Base-by-base conservation (phyloP, 2,329 filamentous ascomycete genomes). In the Botrytis sinoallii region DNA sequence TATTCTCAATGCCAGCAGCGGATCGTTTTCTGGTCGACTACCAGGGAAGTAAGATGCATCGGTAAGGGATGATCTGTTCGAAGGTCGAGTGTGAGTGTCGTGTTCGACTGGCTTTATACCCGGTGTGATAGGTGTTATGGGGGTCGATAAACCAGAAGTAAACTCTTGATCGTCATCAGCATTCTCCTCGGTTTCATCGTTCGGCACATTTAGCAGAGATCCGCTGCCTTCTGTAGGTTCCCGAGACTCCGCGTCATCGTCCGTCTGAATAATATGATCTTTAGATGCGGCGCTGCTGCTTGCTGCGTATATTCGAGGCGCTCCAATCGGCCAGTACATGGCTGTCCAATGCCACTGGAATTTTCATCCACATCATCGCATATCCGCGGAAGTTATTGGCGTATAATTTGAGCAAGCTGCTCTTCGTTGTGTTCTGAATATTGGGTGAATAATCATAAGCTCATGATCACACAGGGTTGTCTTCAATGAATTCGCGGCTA, bases 261-360 rank as follows among this genome's bases (percentile, higher is more conserved):
- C 87, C 71, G 87, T 88, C 75, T 89, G 83, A 75, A 87, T 84
- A 73, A 86, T 81, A 75, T 84, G 86, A 77, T 86, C 82, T 73
- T 84, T 82, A 72, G 85, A 83, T 77, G 86, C 83, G 82, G 87
- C 86, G 80, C 88, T 88, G 84, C 89, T 93, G 84, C 87, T 92
- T 79, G 92, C 92, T 81, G 93, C 91, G 85, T 93, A 95, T 82
- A 95, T 90, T 82, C 91, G 90, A 81, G 93, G 93, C 82, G 93
- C 93, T 83, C 92, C 93, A 83, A 94, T 89, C 81, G 93, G 93
- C 93, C 93, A 97, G 88, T 97, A 97, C 93, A 96, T 97, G 86
- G 85, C 86, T 80, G 75, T 76, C 75, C 77, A 78, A 76, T 79
- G 74, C 77, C 74, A 76, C 76, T 74, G 75, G 76, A 77, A 76